Conservation (phyloP, 495 filamentous ascomycete species). For the Talaromyces thailandensis region DNA sequence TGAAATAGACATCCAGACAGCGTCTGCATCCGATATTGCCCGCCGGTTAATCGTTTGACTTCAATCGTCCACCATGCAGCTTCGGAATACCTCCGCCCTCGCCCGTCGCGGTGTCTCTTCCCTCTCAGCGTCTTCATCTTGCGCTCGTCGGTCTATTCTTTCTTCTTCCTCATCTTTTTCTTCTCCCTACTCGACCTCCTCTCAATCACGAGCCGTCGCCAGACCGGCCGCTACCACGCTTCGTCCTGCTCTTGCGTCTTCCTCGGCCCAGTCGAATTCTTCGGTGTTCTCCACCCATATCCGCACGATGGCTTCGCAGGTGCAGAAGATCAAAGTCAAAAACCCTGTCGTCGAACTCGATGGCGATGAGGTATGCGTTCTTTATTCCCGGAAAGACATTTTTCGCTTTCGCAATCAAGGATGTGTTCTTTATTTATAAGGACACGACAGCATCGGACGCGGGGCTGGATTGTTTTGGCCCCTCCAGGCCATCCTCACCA, state of each 20-base stretch:
- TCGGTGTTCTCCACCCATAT: slow-evolving; percentile 2
- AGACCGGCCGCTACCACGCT: background rate
- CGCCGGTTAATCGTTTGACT: background rate
- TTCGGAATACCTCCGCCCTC: background rate
- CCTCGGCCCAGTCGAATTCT: background rate
- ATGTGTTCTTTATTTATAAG: background rate
- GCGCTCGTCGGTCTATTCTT: background rate
- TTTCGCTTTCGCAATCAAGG: background rate
- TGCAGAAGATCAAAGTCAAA: slow-evolving; percentile 88
- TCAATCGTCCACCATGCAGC: background rate
- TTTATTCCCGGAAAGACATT: background rate
- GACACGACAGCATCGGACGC: background rate
- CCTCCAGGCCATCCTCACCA: slow-evolving; percentile 7
- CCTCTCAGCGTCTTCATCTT: background rate
- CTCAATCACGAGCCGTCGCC: background rate
- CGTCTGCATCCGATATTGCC: background rate
- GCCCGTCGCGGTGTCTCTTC: background rate
- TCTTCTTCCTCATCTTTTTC: background rate
- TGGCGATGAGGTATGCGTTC: slow-evolving; percentile 67
- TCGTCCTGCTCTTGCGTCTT: background rate
- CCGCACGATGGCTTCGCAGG: slow-evolving; percentile 39
- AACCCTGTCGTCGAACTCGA: slow-evolving; percentile 96
- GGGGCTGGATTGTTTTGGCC: background rate
- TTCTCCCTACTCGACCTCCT: background rate
- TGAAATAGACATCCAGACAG: background rate